These are phyloP conservation scores for Pseudodiploospora longispora DNA, from an alignment of 2,329 filamentous ascomycete species.

Conservation along the genomic window DNA sequence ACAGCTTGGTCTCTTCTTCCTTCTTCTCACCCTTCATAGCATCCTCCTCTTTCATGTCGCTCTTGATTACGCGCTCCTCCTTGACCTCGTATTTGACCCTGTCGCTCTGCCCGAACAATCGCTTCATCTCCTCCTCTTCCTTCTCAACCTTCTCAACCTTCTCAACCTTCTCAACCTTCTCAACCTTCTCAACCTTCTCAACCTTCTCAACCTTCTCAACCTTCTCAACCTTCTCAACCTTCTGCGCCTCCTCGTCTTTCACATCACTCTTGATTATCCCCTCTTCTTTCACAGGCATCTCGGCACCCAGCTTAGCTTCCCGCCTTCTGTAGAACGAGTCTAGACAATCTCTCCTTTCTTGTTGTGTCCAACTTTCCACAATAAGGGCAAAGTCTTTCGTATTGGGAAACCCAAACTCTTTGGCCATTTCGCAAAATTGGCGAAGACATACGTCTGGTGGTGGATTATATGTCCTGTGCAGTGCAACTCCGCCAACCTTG, in stretches of 20 bases:
- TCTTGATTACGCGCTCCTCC: not conserved
- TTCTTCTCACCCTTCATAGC: constrained; percentile 8
- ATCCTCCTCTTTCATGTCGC: constrained; percentile 1
- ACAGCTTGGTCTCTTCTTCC: constrained; percentile 7
- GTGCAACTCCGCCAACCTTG: constrained; percentile 20
- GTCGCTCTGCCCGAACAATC: not conserved
- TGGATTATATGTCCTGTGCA: constrained; percentile 54
- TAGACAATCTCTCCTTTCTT: constrained; percentile 67
- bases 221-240: constrained; percentile 11
- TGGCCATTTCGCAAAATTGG: constrained; percentile 89
- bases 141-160: constrained; percentile 13
- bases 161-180: constrained; percentile 14
- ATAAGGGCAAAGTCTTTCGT: constrained; percentile 80
- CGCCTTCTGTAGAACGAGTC: constrained; percentile 71
- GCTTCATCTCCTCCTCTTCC: constrained; percentile 6
- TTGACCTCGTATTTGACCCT: constrained; percentile 4
- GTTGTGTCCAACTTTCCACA: constrained; percentile 85
- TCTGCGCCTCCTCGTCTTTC: constrained; percentile 12
- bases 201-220: constrained; percentile 1
- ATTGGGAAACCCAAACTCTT: constrained; percentile 65
- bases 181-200: constrained; percentile 7
- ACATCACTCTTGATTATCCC: constrained; percentile 8
- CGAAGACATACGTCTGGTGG: constrained; percentile 64
- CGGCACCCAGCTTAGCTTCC: constrained; percentile 39
- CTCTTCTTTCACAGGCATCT: constrained; percentile 6